These are phyloP conservation scores for Suillus plorans DNA, from an alignment of 768 basidiomycete species.

Conservation along the genomic window DNA sequence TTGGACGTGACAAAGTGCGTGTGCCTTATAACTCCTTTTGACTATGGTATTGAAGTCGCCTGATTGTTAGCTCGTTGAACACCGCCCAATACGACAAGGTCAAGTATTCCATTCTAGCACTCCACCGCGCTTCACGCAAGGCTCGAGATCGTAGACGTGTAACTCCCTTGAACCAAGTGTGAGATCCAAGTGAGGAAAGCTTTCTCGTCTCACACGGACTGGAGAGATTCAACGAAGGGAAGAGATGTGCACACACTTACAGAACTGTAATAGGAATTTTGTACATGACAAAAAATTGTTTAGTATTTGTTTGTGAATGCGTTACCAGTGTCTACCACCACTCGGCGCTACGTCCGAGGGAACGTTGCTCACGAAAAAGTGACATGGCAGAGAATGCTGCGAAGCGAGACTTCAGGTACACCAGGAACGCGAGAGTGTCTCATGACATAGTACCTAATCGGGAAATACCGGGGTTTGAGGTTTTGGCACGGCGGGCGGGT, in stretches of 20 bases:
- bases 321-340: constrained; percentile 5
- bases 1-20: constrained; percentile 73
- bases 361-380: neutral
- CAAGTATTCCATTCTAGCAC: constrained; percentile 69
- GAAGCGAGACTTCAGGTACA: neutral
- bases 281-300: constrained; percentile 16
- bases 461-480: constrained; percentile 15
- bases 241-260: constrained; percentile 4
- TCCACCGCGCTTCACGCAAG: constrained; percentile 76
- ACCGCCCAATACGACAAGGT: constrained; percentile 73
- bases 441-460: neutral
- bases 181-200: constrained; percentile 10
- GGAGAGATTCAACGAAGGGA: neutral
- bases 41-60: neutral
- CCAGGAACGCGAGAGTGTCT: neutral
- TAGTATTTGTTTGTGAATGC: constrained; percentile 9
- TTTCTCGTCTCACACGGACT: neutral
- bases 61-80: constrained; percentile 55
- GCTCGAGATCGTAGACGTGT: constrained; percentile 60
- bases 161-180: constrained; percentile 26
- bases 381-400: constrained; percentile 12
- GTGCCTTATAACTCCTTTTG: constrained; percentile 7
- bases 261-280: constrained; percentile 14
- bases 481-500: constrained; percentile 21
- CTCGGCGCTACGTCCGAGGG: neutral